phyloP scores from a whole-genome alignment of 768 basidiomycete species.

The Candolleomyces aberdarensis region DNA sequence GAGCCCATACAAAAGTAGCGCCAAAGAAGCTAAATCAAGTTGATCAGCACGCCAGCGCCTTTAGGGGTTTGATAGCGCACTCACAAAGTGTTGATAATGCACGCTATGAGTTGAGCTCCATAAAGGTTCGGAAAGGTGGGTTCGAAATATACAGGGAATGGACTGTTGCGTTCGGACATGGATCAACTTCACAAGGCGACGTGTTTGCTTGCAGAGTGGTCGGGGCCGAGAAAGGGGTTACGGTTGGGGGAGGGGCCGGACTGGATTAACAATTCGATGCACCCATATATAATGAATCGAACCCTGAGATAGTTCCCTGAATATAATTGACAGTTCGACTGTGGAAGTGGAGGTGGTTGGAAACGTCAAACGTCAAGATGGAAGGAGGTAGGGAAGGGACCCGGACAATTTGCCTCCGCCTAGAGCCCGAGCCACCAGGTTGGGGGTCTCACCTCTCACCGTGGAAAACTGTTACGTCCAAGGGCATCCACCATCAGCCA shows the following conservation, averaged over 20 bases:
- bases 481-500: too few relatives aligned
- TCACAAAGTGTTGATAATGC: slow-evolving; percentile 10
- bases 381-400: too few relatives aligned
- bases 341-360: too few relatives aligned
- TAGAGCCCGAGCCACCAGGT: too few relatives aligned
- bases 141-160: slow-evolving; percentile 4
- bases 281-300: neutral
- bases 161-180: slow-evolving; percentile 3
- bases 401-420: too few relatives aligned
- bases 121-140: slow-evolving; percentile 6
- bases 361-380: too few relatives aligned
- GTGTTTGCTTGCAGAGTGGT: neutral
- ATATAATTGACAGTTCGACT: neutral
- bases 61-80: neutral
- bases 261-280: neutral
- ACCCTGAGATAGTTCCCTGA: neutral
- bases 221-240: neutral
- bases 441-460: too few relatives aligned
- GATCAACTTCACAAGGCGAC: neutral
- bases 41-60: neutral
- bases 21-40: slow-evolving; percentile 2
- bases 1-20: neutral
- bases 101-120: slow-evolving; percentile 6
- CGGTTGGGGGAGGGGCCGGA: too few relatives aligned
- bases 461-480: too few relatives aligned